A percentile compares a stretch with the other conserved stretches of the same genome.
These are phyloP conservation scores for Gymnopilus dilepis DNA, from an alignment of 768 basidiomycete genomes.

Conservation along the genomic window DNA sequence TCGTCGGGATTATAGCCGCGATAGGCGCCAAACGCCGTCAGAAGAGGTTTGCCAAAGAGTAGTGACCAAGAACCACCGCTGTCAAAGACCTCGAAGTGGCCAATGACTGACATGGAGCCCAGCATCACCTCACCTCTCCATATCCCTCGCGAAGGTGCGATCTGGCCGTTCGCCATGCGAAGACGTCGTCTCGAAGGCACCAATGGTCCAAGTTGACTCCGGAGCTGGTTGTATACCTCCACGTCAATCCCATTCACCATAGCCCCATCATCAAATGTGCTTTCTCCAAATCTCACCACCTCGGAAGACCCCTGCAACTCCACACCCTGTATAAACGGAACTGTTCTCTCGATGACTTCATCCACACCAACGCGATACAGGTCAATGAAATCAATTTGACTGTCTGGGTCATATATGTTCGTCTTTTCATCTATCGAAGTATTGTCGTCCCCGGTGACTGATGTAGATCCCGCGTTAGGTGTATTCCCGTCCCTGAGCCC, in stretches of 20 bases:
- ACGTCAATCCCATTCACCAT: slow-evolving; percentile 33
- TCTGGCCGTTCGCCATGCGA: slow-evolving; percentile 37
- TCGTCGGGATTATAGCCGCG: slow-evolving; percentile 32
- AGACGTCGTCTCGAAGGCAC: slow-evolving; percentile 24
- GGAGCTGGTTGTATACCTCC: slow-evolving; percentile 18
- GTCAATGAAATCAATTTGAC: not conserved
- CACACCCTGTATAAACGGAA: slow-evolving; percentile 30
- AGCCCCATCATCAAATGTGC: slow-evolving; percentile 36
- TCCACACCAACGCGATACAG: slow-evolving; percentile 13
- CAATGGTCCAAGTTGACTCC: slow-evolving; percentile 15
- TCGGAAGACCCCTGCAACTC: slow-evolving; percentile 20
- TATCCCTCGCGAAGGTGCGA: slow-evolving; percentile 21
- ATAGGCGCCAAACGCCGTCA: slow-evolving; percentile 24
- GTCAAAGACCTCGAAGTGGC: slow-evolving; percentile 30
- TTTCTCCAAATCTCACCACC: slow-evolving; percentile 20
- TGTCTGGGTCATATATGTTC: not conserved
- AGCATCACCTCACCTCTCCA: slow-evolving; percentile 29
- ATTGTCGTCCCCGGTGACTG: not conserved
- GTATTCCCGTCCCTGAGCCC: not conserved
- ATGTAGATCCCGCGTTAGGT: not conserved
- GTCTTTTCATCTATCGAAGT: not conserved
- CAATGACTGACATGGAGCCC: slow-evolving; percentile 7
- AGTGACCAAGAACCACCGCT: slow-evolving; percentile 33
- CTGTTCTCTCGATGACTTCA: not conserved
- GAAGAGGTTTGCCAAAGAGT: slow-evolving; percentile 35